These are phyloP conservation scores for Caloboletus firmus DNA, from an alignment of 1,284 basidiomycete genomes.

Conservation along the genomic window DNA sequence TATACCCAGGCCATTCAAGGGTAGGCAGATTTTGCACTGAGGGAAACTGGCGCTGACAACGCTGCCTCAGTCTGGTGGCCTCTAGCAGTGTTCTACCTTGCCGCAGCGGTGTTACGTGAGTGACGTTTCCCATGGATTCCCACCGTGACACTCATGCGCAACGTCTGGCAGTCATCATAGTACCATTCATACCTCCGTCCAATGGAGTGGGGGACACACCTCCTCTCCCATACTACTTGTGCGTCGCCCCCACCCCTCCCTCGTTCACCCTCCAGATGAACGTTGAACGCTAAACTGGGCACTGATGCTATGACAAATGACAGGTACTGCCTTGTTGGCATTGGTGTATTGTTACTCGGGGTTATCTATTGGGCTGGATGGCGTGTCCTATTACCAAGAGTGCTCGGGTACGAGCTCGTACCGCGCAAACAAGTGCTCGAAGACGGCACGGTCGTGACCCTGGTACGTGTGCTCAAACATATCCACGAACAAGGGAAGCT, in stretches of 20 bases:
- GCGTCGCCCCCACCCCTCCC: slow-evolving; percentile 15
- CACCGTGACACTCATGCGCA: neutral
- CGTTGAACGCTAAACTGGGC: neutral
- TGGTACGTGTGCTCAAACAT: slow-evolving; percentile 34
- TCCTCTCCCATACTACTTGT: slow-evolving; percentile 60
- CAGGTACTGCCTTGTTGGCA: slow-evolving; percentile 58
- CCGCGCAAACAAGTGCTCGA: slow-evolving; percentile 47
- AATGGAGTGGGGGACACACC: slow-evolving; percentile 59
- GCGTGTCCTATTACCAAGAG: slow-evolving; percentile 49
- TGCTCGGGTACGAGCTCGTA: slow-evolving; percentile 50
- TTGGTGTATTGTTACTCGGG: slow-evolving; percentile 47
- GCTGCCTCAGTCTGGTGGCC: slow-evolving; percentile 52
- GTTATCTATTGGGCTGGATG: slow-evolving; percentile 57
- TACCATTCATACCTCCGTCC: slow-evolving; percentile 55
- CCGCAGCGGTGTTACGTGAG: slow-evolving; percentile 51
- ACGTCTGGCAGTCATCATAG: slow-evolving; percentile 45
- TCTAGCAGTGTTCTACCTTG: slow-evolving; percentile 55
- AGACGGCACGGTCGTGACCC: slow-evolving; percentile 58
- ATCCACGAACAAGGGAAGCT: neutral
- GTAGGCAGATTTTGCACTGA: slow-evolving; percentile 20
- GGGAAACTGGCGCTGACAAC: neutral
- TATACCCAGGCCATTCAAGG: slow-evolving; percentile 55
- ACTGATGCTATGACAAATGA: neutral
- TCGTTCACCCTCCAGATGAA: neutral
- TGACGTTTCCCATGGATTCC: neutral